Evolutionary conservation across 1,284 basidiomycete species (phyloP).

Genomic region (Cutaneotrichosporon sp.): DNA sequence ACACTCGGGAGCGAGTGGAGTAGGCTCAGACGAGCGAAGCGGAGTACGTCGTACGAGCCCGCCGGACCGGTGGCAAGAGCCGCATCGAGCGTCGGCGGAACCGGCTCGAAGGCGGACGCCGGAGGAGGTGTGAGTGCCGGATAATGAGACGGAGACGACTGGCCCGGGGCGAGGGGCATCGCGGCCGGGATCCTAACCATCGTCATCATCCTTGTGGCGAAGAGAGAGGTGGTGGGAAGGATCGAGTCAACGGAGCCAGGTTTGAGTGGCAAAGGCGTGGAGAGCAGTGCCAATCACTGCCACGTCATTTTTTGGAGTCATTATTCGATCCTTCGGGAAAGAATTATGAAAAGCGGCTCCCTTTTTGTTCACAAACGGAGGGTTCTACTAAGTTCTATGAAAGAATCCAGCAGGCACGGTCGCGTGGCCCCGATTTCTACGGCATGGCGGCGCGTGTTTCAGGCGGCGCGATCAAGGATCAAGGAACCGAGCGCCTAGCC

Average conservation of each 20-base stretch:
- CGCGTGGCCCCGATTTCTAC: neutral
- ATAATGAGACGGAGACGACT: conserved; percentile 9
- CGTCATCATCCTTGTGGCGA: conserved; percentile 13
- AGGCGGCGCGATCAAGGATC: too few relatives aligned
- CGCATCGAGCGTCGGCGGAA: conserved; percentile 20
- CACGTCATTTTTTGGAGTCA: neutral
- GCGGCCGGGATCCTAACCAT: conserved; percentile 18
- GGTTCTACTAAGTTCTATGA: conserved; percentile 5
- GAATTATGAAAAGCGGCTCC: neutral
- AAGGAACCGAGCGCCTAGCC: too few relatives aligned
- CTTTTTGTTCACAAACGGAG: conserved; percentile 4
- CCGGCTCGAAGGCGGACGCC: conserved; percentile 2
- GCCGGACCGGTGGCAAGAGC: conserved; percentile 11
- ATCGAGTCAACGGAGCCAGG: neutral
- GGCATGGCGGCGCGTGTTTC: neutral
- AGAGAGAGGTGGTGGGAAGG: conserved; percentile 1
- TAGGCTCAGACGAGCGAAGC: conserved; percentile 23
- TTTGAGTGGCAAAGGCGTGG: conserved; percentile 6
- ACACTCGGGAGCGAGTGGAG: conserved; percentile 16
- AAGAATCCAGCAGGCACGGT: neutral
- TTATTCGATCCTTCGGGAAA: neutral
- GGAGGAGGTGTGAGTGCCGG: neutral
- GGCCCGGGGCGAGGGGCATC: conserved; percentile 12
- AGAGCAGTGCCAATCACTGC: neutral
- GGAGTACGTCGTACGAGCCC: conserved; percentile 17